Percentiles rank a stretch among this genome's conserved stretches.
phyloP scores from a whole-genome alignment of 169 alveolate genomes.

The Plasmodium malariae region DNA sequence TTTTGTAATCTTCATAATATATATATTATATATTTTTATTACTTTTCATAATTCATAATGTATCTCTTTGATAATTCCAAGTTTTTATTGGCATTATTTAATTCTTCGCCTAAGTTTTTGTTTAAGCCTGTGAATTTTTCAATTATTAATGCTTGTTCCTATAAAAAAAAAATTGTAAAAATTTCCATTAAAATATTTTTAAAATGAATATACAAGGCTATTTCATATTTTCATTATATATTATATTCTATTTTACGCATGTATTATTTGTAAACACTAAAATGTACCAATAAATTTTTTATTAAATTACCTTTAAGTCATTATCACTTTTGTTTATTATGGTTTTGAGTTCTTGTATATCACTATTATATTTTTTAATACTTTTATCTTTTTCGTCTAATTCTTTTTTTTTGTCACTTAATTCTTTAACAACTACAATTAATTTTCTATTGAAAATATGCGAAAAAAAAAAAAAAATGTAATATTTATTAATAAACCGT shows the following conservation, averaged over 20 bases:
- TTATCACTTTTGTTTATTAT: constrained; percentile 69
- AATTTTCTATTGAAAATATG: constrained; percentile 71
- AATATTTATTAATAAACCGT: not conserved
- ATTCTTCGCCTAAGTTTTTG: constrained; percentile 68
- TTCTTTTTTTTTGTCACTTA: constrained; percentile 74
- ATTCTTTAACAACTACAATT: constrained; percentile 77
- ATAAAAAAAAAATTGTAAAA: constrained; percentile 23
- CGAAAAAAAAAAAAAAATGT: constrained; percentile 30
- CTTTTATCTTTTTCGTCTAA: constrained; percentile 75
- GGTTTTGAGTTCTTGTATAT: constrained; percentile 75
- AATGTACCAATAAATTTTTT: constrained; percentile 18
- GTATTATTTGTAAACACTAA: constrained; percentile 10
- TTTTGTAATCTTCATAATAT: constrained; percentile 7
- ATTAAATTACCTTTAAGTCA: constrained; percentile 67
- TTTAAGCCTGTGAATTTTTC: constrained; percentile 74
- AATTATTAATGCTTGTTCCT: constrained; percentile 77
- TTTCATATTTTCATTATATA: constrained; percentile 15
- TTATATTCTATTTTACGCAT: not conserved
- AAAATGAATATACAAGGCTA: not conserved
- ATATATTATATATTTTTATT: constrained; percentile 19
- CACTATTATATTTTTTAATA: constrained; percentile 58
- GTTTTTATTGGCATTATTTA: constrained; percentile 75
- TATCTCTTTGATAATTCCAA: constrained; percentile 75
- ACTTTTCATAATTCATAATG: constrained; percentile 76
- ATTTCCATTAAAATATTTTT: constrained; percentile 11